Base-by-base conservation (phyloP, 306 rosid species). In the Betula pendula region DNA sequence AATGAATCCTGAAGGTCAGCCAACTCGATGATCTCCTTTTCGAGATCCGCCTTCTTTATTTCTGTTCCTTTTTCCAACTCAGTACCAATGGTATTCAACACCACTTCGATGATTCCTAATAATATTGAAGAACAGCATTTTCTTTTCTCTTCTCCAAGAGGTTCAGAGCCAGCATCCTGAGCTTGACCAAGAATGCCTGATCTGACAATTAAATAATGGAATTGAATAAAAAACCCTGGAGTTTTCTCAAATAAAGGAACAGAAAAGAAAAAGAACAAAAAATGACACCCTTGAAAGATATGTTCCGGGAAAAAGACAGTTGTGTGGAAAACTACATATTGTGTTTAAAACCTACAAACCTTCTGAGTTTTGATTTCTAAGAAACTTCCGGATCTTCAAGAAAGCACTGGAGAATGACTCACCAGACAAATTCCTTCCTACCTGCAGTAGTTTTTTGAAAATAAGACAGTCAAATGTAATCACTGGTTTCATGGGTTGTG, bases 41-140 rank as follows among this genome's bases (percentile, higher is more conserved):
- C 85, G 51, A 84, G 74, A 43, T 77, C 79, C 56, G 60, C 58
- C 42, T 74, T 84, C 56, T 63, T 68, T 62, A 42, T 35, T n/a
- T 73, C 85, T 6, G 84, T 60, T 73, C 80, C 82, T 69, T 77
- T 84, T 67, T 77, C 87, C 72, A 81, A 74, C 60, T 81, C 87
- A 73, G 67, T 63, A 73, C 75, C 85, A 68, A 81, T 62, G 25
- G 70, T 48, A 74, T 81, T 84, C 74, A 81, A 48, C 12, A 84
- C 60, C 59, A 84, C 87, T 74, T 84, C 85, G 63, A 81, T 77
- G 22, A 81, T 70, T 77, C 87, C 85, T 22, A 74, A 69, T 74
- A 81, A 70, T 59, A 84, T 73, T 33, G 73, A 19, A 13, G 75
- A 29, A 15, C 68, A 49, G 56, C 76, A 77, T 77, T 38, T 84